Base-by-base conservation (phyloP, 306 rosid genomes). In the Datisca glomerata region DNA sequence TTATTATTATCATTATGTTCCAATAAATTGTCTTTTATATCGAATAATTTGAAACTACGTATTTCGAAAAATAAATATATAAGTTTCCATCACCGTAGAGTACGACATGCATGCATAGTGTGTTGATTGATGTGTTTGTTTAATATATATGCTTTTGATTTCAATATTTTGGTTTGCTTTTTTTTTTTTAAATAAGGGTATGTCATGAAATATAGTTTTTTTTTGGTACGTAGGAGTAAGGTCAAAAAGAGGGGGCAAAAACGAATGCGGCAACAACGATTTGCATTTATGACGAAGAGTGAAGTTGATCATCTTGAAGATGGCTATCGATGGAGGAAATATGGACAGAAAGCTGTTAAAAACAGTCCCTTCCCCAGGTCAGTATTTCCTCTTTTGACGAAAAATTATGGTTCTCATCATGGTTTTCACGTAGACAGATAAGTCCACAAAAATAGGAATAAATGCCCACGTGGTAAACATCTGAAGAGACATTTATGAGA, bases 341-440 rank as follows among this genome's bases (percentile, higher is more conserved):
- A 89, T 72, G 97, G 97, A 32, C 97, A 89, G 66, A 89, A 89
- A 56, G 97, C 97, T 6, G 97, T 89, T 16, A 89, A 89, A 69
- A 77, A 89, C 56, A 89, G 97, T 23, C 95, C 95, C 1, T 89
- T 74, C 47, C 97, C 97, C 39, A 74, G 97, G 97, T 87, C 41
- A 22, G 61, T 54, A 47, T 1, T 35, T 56, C 9, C 15, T 21
- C 20, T 12, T 21, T 54, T n/a, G n/a, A n/a, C n/a, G n/a, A n/a
- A n/a, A n/a, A n/a, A n/a, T n/a, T n/a, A n/a, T n/a, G n/a, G n/a
- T n/a, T n/a, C n/a, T n/a, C n/a, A n/a, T n/a, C n/a, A n/a, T n/a
- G n/a, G n/a, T n/a, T n/a, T n/a, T n/a, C n/a, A n/a, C n/a, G n/a
- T n/a, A n/a, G n/a, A n/a, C n/a, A n/a, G n/a, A n/a, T n/a, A n/a